These are phyloP conservation scores for Euphorbia lathyris DNA, from an alignment of 345 rosid species.

Conservation along the genomic window DNA sequence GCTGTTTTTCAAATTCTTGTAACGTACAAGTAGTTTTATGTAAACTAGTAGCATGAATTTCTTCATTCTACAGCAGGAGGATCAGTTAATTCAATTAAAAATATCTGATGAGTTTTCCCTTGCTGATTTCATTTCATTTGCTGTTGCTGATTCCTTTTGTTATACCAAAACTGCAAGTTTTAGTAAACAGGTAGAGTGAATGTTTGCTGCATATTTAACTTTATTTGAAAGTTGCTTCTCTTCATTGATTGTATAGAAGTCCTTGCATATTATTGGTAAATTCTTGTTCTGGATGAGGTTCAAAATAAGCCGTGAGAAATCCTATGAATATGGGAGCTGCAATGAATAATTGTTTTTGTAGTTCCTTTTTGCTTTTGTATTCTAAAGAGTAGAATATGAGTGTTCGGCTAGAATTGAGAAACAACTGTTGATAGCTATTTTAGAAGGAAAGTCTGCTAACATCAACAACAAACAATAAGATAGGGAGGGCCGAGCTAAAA, in stretches of 20 bases:
- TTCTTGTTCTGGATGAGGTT: too few relatives aligned
- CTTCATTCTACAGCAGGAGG: neutral
- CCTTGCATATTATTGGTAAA: neutral
- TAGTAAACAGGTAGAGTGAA: neutral
- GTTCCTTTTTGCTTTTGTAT: too few relatives aligned
- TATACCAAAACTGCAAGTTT: neutral
- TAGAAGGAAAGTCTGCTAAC: neutral
- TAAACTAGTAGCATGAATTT: neutral
- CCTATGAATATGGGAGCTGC: neutral
- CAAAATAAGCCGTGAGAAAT: too few relatives aligned
- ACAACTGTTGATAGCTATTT: neutral
- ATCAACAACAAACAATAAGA: too few relatives aligned
- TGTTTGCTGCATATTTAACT: neutral
- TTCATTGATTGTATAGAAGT: neutral
- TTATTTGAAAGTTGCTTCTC: neutral
- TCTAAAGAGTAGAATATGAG: too few relatives aligned
- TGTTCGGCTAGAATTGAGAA: too few relatives aligned
- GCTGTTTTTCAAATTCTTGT: neutral
- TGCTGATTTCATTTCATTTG: neutral
- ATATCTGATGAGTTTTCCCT: neutral
- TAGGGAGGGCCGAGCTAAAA: too few relatives aligned
- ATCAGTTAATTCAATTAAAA: neutral
- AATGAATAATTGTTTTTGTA: neutral
- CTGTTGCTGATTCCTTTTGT: neutral
- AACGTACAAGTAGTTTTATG: neutral